Evolutionary conservation across 805 yeast species (phyloP), one percentile per base, ranked within the genome.

Genomic region (Ogataea siamensis): DNA sequence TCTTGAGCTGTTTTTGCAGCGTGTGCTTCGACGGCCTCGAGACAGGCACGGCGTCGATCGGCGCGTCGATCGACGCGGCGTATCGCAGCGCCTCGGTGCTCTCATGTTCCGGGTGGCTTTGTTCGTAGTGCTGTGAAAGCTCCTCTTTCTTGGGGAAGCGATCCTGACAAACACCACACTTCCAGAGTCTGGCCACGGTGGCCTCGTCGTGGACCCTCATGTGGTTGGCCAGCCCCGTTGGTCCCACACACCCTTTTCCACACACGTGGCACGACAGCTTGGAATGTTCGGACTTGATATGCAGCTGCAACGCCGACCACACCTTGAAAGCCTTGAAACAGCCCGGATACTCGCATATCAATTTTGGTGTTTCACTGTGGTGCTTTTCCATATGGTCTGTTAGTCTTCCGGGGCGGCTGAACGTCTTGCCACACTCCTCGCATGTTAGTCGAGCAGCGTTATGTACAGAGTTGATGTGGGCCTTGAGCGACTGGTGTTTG

Each of bases 241-340:
- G 76, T 19, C 94, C 95, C 8, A 83, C 81, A 64, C 88, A 83
- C 6, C 73, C 76, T 55, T 77, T 80, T 5, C 76, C 78, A 66
- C 96, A 88, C 1, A 75, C 48, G 0, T 59, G 50, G 63, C 95
- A 87, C 29, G 65, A 67, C 18, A 81, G 49, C 53, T 81, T 78
- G 4, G 89, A 87, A 60, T 88, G 96, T 23, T 73, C 83, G 0
- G 75, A 71, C 48, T 80, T 82, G 37, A 76, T 66, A 59, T 89
- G 97, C 8, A 71, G 54, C 49, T 80, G 88, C 26, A 87, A 63
- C 1, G 82, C 82, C 3, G 84, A 74, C 87, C 89, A 82, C 0
- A 83, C 81, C 39, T 73, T 74, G 60, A 84, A 84, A 26, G 68
- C 65, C 43, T 64, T 57, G 43, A 69, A 67, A 57, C 95, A 85